Percentiles rank a stretch among this genome's conserved stretches.
Evolutionary conservation across 2,329 filamentous ascomycete genomes (phyloP).

Genomic region (Clarireedia monteithiana): DNA sequence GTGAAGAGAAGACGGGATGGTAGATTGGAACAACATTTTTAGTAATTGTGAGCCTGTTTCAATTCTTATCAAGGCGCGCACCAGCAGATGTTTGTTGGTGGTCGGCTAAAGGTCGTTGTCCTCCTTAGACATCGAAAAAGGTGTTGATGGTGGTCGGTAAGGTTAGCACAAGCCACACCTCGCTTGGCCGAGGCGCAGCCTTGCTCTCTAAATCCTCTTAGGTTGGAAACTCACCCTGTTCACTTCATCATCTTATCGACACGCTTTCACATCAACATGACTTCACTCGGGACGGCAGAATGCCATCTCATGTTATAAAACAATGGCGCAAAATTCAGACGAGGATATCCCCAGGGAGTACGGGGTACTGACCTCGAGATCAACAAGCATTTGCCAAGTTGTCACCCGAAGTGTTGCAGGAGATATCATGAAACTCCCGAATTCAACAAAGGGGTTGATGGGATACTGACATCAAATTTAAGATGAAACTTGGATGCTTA

Average conservation of each 20-base stretch:
- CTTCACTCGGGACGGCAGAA: background rate
- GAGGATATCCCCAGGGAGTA: background rate
- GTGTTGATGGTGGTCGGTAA: background rate
- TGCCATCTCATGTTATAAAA: background rate
- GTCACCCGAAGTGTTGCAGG: background rate
- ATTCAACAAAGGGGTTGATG: background rate
- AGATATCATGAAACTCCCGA: background rate
- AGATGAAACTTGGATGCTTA: background rate
- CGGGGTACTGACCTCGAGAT: background rate
- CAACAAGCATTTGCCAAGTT: conserved; percentile 1
- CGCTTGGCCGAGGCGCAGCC: background rate
- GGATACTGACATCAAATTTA: background rate
- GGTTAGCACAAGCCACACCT: background rate
- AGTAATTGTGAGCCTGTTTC: background rate
- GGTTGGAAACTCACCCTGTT: background rate
- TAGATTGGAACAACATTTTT: background rate
- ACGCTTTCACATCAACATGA: background rate
- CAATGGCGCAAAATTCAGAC: background rate
- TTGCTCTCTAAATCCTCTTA: background rate
- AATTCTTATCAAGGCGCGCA: no score
- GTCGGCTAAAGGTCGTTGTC: background rate
- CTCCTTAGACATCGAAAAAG: background rate
- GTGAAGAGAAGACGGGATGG: background rate
- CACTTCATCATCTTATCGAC: background rate
- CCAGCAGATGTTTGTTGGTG: background rate